A percentile compares a stretch with the other conserved stretches of the same genome.
Conservation (phyloP, 805 yeast species). For the Wickerhamomyces alni region DNA sequence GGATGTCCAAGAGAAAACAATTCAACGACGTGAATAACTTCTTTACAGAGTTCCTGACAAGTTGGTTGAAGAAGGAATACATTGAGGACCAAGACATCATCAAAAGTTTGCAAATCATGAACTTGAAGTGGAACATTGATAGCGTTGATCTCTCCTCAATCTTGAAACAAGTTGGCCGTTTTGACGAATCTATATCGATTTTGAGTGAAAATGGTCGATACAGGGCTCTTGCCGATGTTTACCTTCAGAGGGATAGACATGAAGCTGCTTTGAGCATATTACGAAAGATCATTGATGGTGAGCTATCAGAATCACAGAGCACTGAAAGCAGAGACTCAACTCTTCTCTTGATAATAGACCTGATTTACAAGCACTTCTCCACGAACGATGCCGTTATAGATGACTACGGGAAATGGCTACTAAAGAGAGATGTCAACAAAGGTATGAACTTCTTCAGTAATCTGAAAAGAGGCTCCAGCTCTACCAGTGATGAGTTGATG, state of each 20-base stretch:
- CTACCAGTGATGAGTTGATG: constrained; percentile 12
- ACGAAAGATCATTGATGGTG: constrained; percentile 11
- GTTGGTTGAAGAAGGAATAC: constrained; percentile 17
- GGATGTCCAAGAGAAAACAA: constrained; percentile 14
- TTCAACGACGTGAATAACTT: constrained; percentile 4
- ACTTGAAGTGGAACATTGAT: constrained; percentile 8
- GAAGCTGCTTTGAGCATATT: constrained; percentile 6
- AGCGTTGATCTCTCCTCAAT: constrained; percentile 8
- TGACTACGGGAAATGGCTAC: constrained; percentile 17
- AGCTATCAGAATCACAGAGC: constrained; percentile 4
- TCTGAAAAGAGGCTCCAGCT: constrained; percentile 3
- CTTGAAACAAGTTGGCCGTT: not conserved
- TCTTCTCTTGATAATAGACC: constrained; percentile 2
- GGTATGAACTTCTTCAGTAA: constrained; percentile 18
- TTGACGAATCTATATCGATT: constrained; percentile 6
- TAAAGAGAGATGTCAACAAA: constrained; percentile 15
- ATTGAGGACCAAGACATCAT: constrained; percentile 13
- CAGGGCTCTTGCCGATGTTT: constrained; percentile 11
- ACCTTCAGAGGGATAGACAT: constrained; percentile 1
- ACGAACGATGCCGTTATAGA: constrained; percentile 8
- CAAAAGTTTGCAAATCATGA: constrained; percentile 12
- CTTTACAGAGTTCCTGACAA: constrained; percentile 15
- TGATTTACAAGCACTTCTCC: constrained; percentile 9
- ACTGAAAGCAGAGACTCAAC: constrained; percentile 5
- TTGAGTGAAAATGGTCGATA: constrained; percentile 7